These are phyloP conservation scores for Aphanomyces invadans DNA, from an alignment of 352 stramenopile species.

Conservation along the genomic window DNA sequence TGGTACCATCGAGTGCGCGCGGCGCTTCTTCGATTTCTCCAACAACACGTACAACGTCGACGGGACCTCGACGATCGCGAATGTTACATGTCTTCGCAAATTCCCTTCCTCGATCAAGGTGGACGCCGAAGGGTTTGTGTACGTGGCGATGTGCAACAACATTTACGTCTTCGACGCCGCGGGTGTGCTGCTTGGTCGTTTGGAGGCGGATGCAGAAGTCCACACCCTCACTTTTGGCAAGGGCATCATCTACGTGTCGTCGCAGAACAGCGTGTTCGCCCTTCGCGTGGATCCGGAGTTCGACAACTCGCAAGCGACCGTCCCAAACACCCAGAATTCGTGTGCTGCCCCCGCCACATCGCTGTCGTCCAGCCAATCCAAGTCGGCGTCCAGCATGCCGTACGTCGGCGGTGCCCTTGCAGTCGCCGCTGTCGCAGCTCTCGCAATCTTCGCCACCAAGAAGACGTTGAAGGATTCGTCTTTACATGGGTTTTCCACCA, in stretches of 20 bases:
- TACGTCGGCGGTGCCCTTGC: not conserved
- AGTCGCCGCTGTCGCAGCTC: not conserved
- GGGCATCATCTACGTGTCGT: constrained; percentile 67
- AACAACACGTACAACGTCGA: constrained; percentile 38
- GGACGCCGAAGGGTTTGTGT: constrained; percentile 63
- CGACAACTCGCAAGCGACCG: constrained; percentile 2
- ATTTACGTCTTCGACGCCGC: constrained; percentile 59
- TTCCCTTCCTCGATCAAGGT: constrained; percentile 68
- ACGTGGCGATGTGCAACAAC: constrained; percentile 64
- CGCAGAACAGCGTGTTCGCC: constrained; percentile 56
- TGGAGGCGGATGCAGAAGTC: constrained; percentile 49
- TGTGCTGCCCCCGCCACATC: not conserved
- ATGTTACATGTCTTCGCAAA: not conserved
- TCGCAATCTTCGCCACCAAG: not conserved
- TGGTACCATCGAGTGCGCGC: constrained; percentile 44
- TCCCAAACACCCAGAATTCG: not conserved
- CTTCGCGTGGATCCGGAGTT: constrained; percentile 37
- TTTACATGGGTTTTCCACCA: not conserved
- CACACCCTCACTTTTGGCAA: constrained; percentile 55
- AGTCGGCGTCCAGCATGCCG: not conserved
- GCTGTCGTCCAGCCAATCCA: not conserved
- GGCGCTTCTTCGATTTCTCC: constrained; percentile 73
- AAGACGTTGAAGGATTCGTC: not conserved
- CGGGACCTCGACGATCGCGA: constrained; percentile 24
- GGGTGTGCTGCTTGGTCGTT: constrained; percentile 43